Evolutionary conservation across 192 early-diverging fungal genomes (phyloP).

Genomic region (Coemansia reversa): DNA sequence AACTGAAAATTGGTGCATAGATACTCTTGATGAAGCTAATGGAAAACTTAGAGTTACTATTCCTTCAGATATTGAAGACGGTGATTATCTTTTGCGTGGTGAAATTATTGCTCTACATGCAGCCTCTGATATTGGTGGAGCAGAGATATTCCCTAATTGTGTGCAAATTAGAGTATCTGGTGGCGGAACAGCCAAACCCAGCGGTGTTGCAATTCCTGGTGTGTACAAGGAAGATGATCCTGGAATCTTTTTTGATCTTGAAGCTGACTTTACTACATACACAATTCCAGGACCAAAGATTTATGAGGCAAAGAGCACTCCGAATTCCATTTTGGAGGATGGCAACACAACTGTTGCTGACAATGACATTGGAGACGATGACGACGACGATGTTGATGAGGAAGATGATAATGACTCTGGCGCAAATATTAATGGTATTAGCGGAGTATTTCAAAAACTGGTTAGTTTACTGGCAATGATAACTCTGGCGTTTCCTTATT

Average conservation of each 20-base stretch:
- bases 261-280: background rate
- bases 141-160: background rate
- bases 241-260: background rate
- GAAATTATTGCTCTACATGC: slow-evolving; percentile 19
- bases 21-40: background rate
- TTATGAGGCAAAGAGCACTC: background rate
- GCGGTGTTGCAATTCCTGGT: background rate
- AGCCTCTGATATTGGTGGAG: background rate
- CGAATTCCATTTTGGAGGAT: background rate
- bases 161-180: background rate
- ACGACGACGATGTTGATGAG: background rate
- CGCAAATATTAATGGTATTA: background rate
- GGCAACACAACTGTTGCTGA: background rate
- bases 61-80: slow-evolving; percentile 1
- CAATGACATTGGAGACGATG: background rate
- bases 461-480: background rate
- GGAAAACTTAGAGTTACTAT: slow-evolving; percentile 7
- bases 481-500: background rate
- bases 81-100: slow-evolving; percentile 9
- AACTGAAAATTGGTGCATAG: slow-evolving; percentile 10
- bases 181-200: background rate
- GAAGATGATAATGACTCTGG: background rate
- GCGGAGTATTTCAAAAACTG: background rate
- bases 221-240: background rate
- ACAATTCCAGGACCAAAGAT: background rate